phyloP scores from a whole-genome alignment of 805 yeast genomes.

The Metschnikowia koreensis region DNA sequence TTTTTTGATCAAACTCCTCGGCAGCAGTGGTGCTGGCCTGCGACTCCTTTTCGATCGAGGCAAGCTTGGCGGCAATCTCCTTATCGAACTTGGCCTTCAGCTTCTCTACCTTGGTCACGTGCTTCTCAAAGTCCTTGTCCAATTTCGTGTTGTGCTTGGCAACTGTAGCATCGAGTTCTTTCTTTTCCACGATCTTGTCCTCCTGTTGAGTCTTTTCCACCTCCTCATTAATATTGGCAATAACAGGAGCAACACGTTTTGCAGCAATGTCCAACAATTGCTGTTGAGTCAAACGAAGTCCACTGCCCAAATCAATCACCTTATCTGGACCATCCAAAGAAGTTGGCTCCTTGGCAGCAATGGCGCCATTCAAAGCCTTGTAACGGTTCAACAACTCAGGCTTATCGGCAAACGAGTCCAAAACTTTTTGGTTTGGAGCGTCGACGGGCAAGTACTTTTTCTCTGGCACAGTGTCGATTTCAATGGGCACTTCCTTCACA shows the following conservation, averaged over 20 bases:
- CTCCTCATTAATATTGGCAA: slow-evolving; percentile 49
- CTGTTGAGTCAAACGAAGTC: slow-evolving; percentile 52
- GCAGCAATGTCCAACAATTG: slow-evolving; percentile 57
- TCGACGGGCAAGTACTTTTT: slow-evolving; percentile 35
- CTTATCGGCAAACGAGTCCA: slow-evolving; percentile 42
- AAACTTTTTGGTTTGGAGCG: slow-evolving; percentile 35
- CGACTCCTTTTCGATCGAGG: slow-evolving; percentile 21
- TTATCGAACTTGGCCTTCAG: slow-evolving; percentile 38
- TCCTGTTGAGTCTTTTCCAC: slow-evolving; percentile 44
- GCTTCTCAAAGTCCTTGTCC: slow-evolving; percentile 35
- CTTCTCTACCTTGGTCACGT: slow-evolving; percentile 37
- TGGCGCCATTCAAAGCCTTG: slow-evolving; percentile 48
- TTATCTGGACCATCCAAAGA: slow-evolving; percentile 49
- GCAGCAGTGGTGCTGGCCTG: slow-evolving; percentile 29
- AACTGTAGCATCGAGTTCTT: slow-evolving; percentile 36
- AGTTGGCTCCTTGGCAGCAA: slow-evolving; percentile 45
- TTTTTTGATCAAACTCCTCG: slow-evolving; percentile 39
- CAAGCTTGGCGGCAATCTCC: slow-evolving; percentile 38
- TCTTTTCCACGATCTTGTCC: slow-evolving; percentile 43
- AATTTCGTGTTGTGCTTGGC: slow-evolving; percentile 36
- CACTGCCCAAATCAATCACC: slow-evolving; percentile 52
- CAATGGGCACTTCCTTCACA: slow-evolving; percentile 33
- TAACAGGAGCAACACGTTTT: slow-evolving; percentile 53
- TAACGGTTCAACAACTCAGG: slow-evolving; percentile 50
- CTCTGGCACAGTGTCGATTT: slow-evolving; percentile 32